Evolutionary conservation across 768 basidiomycete species (phyloP).

Genomic region (Pleurotus citrinopileatus): DNA sequence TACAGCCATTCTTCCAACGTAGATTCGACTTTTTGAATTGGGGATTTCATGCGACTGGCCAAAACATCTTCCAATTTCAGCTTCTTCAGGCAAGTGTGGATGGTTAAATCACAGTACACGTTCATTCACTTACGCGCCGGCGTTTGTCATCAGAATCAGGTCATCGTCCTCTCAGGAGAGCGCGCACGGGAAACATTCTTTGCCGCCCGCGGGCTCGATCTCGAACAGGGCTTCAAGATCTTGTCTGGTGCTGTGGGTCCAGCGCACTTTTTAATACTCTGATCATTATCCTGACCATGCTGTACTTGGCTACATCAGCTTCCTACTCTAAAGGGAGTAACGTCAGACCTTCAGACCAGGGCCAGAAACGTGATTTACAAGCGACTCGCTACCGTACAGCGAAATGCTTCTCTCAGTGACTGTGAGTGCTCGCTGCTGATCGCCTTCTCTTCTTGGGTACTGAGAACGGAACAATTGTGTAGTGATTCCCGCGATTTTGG

Average conservation of each 20-base stretch:
- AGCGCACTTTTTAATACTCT: neutral
- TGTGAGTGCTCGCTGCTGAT: conserved; percentile 40
- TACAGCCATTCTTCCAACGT: conserved; percentile 64
- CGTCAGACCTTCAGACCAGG: conserved; percentile 62
- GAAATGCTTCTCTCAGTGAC: conserved; percentile 54
- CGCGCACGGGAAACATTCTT: conserved; percentile 68
- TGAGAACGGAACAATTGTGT: conserved; percentile 6
- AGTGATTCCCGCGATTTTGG: conserved; percentile 67
- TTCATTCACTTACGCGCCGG: conserved; percentile 4
- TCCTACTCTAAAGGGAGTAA: conserved; percentile 73
- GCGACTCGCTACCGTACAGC: conserved; percentile 63
- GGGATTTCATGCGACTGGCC: conserved; percentile 67
- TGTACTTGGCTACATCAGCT: conserved; percentile 40
- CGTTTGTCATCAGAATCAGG: conserved; percentile 51
- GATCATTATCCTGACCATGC: neutral
- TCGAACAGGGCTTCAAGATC: conserved; percentile 78
- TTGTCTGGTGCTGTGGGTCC: conserved; percentile 71
- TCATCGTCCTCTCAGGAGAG: conserved; percentile 77
- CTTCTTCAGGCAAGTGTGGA: conserved; percentile 53
- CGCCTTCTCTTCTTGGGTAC: conserved; percentile 14
- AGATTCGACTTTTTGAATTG: conserved; percentile 73
- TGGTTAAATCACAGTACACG: conserved; percentile 12
- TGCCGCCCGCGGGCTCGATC: conserved; percentile 64
- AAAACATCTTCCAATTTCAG: conserved; percentile 66
- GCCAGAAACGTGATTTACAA: conserved; percentile 68